Base-by-base conservation (phyloP, 1,139 yeast species). In the Yamadazyma aaseri region DNA sequence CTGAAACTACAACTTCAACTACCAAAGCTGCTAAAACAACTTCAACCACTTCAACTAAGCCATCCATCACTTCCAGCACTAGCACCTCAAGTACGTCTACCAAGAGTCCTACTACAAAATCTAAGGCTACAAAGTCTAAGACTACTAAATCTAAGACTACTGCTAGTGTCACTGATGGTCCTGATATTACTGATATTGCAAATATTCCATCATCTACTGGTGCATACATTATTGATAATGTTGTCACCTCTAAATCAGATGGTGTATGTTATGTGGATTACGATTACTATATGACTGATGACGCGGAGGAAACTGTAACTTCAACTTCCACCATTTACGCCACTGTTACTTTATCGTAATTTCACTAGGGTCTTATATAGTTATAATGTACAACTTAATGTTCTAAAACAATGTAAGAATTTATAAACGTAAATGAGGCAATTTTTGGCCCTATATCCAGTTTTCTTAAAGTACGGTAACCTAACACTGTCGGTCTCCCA, bases 201-300 rank as follows among this genome's bases (percentile, higher is more conserved):
- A 42, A 50, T 37, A 50, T 59, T 33, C 69, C 72, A 21, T 49
- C 64, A 16, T 54, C 70, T 7, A 60, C 71, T 29, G 63, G 46
- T 23, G 56, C 63, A 6, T 67, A 71, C 68, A 50, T 67, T 22
- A 63, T 69, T 33, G 70, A 62, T 21, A 57, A 56, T 37, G 52
- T 65, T 12, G 46, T 57, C 24, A 69, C 75, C 15, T 49, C 60
- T 24, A 50, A 57, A 7, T 53, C 66, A 5, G 55, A 50, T 35
- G 62, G 62, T 33, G 64, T 65, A 15, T 70, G 76, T 45, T 46
- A 58, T 29, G 68, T 70, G 17, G 60, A 69, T 46, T 69, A 65
- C 47, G 73, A 68, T 46, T 70, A 67, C 51, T 67, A 69, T 48
- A 55, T 53, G 28, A 52, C 56, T 12, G 59, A 47, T 30, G 61